Base-by-base conservation (phyloP, 2,329 filamentous ascomycete genomes). In the Aspergillus caelatus region DNA sequence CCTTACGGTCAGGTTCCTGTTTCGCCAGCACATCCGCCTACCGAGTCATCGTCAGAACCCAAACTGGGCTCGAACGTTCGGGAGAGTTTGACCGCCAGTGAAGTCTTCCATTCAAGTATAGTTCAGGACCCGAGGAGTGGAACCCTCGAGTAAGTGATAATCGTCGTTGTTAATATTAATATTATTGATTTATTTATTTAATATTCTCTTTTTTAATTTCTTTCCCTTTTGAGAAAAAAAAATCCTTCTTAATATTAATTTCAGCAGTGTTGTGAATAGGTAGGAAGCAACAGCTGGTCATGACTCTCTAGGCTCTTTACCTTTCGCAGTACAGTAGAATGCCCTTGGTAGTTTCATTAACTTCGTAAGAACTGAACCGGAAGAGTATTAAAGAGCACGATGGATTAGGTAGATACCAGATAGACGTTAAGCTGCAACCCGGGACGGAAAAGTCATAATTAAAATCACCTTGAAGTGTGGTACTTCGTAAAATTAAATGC, bases 11-110 rank as follows among this genome's bases (percentile, higher is more conserved):
- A 21, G 28, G 48, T 56, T 63, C 43, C 45, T 60, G 23, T 63
- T 57, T 54, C 56, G 58, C 64, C 58, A 57, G 61, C 48, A 39
- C 57, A 62, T 48, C 56, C 52, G 54, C 46, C 62, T 48, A 60
- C 54, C 57, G 59, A 65, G 63, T 63, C 28, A 52, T 67, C 53
- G 39, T 56, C 59, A 46, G 62, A 43, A 64, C 59, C 52, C 41
- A 64, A 52, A 39, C 39, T 63, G 65, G 67, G 66, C 66, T 69
- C 67, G 66, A 68, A 69, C 63, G 62, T 66, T 68, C 64, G 59
- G 43, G 58, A 48, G 61, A 57, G 63, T 52, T 67, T 66, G 66
- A 68, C 66, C 66, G 66, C 66, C 62, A 66, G 60, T 61, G 48
- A 56, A 64, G 61, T 48, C 61, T 67, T 68, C 61, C 62, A 50